Percentiles rank a stretch among this genome's conserved stretches.
Conservation (phyloP, 2,329 filamentous ascomycete species). For the Polytolypa hystricis region DNA sequence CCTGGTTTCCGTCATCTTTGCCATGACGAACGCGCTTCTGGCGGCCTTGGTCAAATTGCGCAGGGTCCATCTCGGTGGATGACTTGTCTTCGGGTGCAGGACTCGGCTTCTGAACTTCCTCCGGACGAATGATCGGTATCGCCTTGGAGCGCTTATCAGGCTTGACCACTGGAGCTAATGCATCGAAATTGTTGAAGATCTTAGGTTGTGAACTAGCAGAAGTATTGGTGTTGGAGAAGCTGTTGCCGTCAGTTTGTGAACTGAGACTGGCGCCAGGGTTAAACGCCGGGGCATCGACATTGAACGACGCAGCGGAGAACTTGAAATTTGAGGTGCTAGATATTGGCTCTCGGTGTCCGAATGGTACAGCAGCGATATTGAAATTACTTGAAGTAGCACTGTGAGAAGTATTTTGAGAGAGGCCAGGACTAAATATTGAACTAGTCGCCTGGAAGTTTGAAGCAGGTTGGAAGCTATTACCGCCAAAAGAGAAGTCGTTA, state of each 20-base stretch:
- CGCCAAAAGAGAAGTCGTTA: slow-evolving; percentile 33
- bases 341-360: slow-evolving; percentile 37
- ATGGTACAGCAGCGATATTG: slow-evolving; percentile 58
- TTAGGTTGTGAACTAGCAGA: slow-evolving; percentile 18
- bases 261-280: slow-evolving; percentile 43
- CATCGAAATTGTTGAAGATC: slow-evolving; percentile 60
- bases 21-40: slow-evolving; percentile 63
- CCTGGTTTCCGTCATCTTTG: slow-evolving; percentile 57
- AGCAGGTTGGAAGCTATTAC: slow-evolving; percentile 31
- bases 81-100: slow-evolving; percentile 29
- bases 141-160: slow-evolving; percentile 67
- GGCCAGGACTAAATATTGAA: slow-evolving; percentile 20
- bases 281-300: slow-evolving; percentile 66
- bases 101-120: slow-evolving; percentile 27
- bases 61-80: slow-evolving; percentile 46
- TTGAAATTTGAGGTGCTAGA: slow-evolving; percentile 39
- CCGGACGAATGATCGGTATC: slow-evolving; percentile 64
- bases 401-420: slow-evolving; percentile 22
- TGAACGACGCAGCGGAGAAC: slow-evolving; percentile 59
- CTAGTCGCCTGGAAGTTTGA: slow-evolving; percentile 18
- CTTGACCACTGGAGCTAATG: slow-evolving; percentile 49
- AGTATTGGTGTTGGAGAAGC: slow-evolving; percentile 4
- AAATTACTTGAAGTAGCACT: slow-evolving; percentile 40
- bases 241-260: slow-evolving; percentile 13
- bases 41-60: slow-evolving; percentile 52